Base-by-base conservation (phyloP, 2,329 filamentous ascomycete genomes). In the Fusarium neocosmosporiellum region DNA sequence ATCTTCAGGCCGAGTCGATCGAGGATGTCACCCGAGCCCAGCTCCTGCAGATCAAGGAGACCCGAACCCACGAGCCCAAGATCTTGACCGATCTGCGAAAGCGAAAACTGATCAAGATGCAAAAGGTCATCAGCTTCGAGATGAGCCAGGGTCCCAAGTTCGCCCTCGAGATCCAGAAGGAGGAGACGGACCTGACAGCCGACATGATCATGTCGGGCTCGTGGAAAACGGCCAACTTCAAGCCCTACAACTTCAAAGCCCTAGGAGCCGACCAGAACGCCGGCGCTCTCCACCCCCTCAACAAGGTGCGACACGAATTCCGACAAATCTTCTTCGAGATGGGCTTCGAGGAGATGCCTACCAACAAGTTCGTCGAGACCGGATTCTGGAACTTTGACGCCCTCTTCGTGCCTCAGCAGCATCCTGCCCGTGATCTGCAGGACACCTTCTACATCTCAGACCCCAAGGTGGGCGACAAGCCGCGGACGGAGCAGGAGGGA, bases 321-420 rank as follows among this genome's bases (percentile, higher is more conserved):
- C 89, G 96, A 67, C 93, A 96, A 80, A 98, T 99, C 81, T 99
- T 99, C 91, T 98, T 99, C 85, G 95, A 98, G 82, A 97, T 98
- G 92, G 96, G 96, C 61, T 99, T 98, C 86, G 92, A 96, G 79
- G 96, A 99, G 87, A 98, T 99, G 96, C 94, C 95, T 16, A 98
- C 96, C 58, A 93, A 93, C 84, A 91, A 94, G 82, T 98, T 92
- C 81, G 95, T 98, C 71, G 96, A 99, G 85, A 96, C 95, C 14
- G 95, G 96, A 54, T 98, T 98, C 91, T 99, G 96, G 95, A 98
- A 98, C 84, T 98, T 98, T 83, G 96, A 98, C 80, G 91, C 95
- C 27, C 94, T 99, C 72, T 98, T 96, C 83, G 96, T 98, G 61
- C 96, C 96, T 33, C 96, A 82, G 85, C 96, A 99, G 88, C 96